Evolutionary conservation across 805 yeast genomes (phyloP), one percentile per base, ranked within the genome.

Genomic region (Tetrapisispora iriomotensis): DNA sequence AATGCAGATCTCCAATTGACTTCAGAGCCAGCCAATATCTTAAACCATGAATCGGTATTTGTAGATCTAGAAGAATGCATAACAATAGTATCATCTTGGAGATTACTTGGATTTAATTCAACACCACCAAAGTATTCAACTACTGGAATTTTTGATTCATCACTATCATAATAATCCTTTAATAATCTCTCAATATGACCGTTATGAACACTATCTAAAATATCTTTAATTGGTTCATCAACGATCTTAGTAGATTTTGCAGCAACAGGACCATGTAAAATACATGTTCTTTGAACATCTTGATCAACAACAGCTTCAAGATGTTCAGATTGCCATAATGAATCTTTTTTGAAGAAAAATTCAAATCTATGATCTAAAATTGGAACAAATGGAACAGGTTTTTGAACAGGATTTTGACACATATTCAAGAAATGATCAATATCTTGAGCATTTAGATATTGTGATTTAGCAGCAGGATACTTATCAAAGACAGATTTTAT

Each of bases 251-350:
- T 79, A 71, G 70, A 88, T 66, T 80, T 87, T 53, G 95, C 96
- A 53, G 99, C 95, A 50, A 92, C 97, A 38, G 99, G 99, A 53
- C 98, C 97, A 56, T 87, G 96, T 56, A 92, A 74, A 51, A 92
- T 87, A 82, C 98, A 94, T n/a, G 96, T 90, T 74, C 98, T 82
- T 66, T 88, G 88, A 46, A 92, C 97, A 62, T 92, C 99, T 56
- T 82, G 86, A 50, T 74, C 97, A 49, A 85, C 88, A 59, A 92
- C 97, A 44, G 96, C 84, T 62, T 87, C 96, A 60, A 92, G 75
- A 61, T 85, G 90, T 71, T 92, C 97, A 19, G 95, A 83, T 74
- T 92, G 99, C 98, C 98, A 92, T 62, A 92, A 73, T 23, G 97
- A 90, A 66, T 92, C 99, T 71, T 92, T 92, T 78, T 92, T 92